phyloP scores from a whole-genome alignment of 768 basidiomycete species.

The Wakefieldia striispora region DNA sequence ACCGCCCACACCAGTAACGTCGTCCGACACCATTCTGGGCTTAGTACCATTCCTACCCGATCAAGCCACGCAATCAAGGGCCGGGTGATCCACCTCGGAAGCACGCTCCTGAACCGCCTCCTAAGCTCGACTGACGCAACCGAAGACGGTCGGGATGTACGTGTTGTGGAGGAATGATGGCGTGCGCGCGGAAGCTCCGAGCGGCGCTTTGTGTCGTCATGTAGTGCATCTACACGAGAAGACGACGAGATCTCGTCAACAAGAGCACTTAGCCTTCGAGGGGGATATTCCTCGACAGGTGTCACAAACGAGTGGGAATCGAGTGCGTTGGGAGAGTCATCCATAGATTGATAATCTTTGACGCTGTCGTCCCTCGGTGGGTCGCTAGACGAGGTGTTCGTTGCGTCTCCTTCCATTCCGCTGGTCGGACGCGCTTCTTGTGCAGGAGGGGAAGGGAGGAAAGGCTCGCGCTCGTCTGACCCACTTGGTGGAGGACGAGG shows the following conservation, averaged over 20 bases:
- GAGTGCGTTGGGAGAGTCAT: slow-evolving; percentile 29
- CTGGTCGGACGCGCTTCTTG: slow-evolving; percentile 10
- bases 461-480: slow-evolving; percentile 29
- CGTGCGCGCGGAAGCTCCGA: neutral
- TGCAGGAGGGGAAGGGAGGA: slow-evolving; percentile 18
- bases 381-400: slow-evolving; percentile 6
- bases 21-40: slow-evolving; percentile 72
- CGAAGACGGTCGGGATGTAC: slow-evolving; percentile 37
- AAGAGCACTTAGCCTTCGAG: slow-evolving; percentile 22
- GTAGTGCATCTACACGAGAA: slow-evolving; percentile 2
- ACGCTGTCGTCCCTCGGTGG: slow-evolving; percentile 17
- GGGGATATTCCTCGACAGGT: slow-evolving; percentile 27
- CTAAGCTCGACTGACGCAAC: slow-evolving; percentile 38
- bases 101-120: slow-evolving; percentile 37
- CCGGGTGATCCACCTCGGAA: slow-evolving; percentile 54
- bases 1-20: slow-evolving; percentile 76
- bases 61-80: slow-evolving; percentile 70
- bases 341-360: slow-evolving; percentile 29
- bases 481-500: slow-evolving; percentile 15
- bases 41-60: slow-evolving; percentile 65
- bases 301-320: slow-evolving; percentile 24
- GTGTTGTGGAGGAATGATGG: slow-evolving; percentile 6
- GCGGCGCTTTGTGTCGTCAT: slow-evolving; percentile 18
- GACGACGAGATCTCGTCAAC: slow-evolving; percentile 28
- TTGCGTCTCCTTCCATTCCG: slow-evolving; percentile 15